These are phyloP conservation scores for Mortierella sp. DNA, from an alignment of 371 early-diverging fungal species.

Conservation along the genomic window DNA sequence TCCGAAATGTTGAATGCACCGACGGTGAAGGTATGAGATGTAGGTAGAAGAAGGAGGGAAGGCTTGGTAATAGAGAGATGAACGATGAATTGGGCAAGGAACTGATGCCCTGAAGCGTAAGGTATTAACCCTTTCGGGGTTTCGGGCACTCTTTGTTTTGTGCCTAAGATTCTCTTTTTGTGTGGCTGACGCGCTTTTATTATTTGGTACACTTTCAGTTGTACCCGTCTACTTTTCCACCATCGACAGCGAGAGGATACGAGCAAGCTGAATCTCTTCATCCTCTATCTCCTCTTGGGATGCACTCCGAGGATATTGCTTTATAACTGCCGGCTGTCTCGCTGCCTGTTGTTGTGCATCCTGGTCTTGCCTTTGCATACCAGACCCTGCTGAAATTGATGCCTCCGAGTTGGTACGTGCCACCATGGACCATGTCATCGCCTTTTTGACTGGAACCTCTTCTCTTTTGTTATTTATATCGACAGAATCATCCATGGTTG, in stretches of 20 bases:
- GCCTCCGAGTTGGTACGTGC: constrained; percentile 31
- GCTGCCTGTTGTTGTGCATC: background rate
- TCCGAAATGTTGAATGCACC: background rate
- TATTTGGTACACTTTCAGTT: background rate
- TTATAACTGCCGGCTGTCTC: constrained; percentile 30
- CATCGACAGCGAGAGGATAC: constrained; percentile 53
- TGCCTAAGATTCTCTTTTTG: constrained; percentile 3
- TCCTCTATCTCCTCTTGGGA: constrained; percentile 47
- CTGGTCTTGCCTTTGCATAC: background rate
- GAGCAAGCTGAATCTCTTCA: constrained; percentile 49
- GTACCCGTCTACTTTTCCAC: constrained; percentile 34
- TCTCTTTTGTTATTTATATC: background rate
- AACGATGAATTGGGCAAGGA: background rate
- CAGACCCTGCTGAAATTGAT: constrained; percentile 2
- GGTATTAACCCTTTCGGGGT: background rate
- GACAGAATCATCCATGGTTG: background rate
- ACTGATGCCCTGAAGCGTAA: background rate
- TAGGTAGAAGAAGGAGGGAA: background rate
- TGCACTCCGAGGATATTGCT: constrained; percentile 22
- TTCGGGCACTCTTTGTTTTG: constrained; percentile 8
- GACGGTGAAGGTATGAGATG: background rate
- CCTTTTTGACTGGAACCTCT: constrained; percentile 7
- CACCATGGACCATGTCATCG: constrained; percentile 55
- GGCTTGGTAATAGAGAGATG: background rate
- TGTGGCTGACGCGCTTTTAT: constrained; percentile 18